Evolutionary conservation across 331 rosid genomes (phyloP).

Genomic region (Spiraea crenata): DNA sequence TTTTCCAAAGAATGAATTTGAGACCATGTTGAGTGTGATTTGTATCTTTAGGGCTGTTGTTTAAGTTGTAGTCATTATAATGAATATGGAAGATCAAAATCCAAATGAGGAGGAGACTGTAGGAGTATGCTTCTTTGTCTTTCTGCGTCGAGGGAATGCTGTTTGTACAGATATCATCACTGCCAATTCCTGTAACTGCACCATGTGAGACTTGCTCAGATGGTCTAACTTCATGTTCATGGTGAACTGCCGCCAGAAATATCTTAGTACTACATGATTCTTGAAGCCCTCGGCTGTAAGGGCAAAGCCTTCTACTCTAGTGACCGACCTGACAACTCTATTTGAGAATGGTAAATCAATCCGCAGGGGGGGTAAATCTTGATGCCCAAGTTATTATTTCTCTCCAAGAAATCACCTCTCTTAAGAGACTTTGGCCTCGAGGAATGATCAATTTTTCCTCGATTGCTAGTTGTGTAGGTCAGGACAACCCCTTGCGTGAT

Average conservation of each 20-base stretch:
- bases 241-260: conserved; percentile 1
- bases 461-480: not conserved
- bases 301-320: not conserved
- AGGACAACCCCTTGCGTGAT: conserved; percentile 17
- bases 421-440: not conserved
- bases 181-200: not conserved
- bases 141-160: not conserved
- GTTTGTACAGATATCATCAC: too few species aligned
- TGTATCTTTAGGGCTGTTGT: too few species aligned
- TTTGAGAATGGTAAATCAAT: not conserved
- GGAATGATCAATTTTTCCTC: not conserved
- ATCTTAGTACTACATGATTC: not conserved
- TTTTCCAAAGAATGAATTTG: too few species aligned
- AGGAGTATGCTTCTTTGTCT: not conserved
- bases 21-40: too few species aligned
- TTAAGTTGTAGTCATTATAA: too few species aligned
- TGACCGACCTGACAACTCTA: not conserved
- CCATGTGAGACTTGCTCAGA: not conserved
- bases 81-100: too few species aligned
- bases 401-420: not conserved
- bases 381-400: conserved; percentile 29
- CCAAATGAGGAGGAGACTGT: not conserved
- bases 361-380: not conserved
- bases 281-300: not conserved
- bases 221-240: not conserved